A percentile compares a stretch with the other conserved stretches of the same genome.
These are phyloP conservation scores for Cryphonectria nitschkei DNA, from an alignment of 2,329 filamentous ascomycete species.

Conservation along the genomic window DNA sequence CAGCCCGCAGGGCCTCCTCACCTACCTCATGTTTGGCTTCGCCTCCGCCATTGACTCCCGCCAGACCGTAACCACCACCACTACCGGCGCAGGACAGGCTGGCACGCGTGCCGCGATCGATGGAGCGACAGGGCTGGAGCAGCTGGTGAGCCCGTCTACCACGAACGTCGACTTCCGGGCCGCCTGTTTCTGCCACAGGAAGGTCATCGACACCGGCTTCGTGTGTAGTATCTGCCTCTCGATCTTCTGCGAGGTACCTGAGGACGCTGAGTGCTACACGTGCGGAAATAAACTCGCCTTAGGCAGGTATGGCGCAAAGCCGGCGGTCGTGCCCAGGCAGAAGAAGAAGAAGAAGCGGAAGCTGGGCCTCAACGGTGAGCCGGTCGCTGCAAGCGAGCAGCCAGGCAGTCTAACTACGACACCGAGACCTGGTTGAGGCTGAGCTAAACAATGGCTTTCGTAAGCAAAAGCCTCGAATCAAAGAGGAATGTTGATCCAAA, in stretches of 20 bases:
- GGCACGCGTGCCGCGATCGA: constrained; percentile 52
- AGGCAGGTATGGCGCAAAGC: constrained; percentile 75
- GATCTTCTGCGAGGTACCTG: constrained; percentile 77
- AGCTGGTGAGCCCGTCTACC: constrained; percentile 77
- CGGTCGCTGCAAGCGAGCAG: constrained; percentile 47
- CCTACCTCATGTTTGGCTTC: constrained; percentile 95
- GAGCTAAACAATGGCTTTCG: neutral
- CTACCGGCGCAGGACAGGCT: constrained; percentile 31
- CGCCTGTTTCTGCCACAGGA: constrained; percentile 96
- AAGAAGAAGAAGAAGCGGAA: constrained; percentile 79
- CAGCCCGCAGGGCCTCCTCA: constrained; percentile 73
- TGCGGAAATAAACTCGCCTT: constrained; percentile 80
- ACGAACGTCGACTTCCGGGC: constrained; percentile 93
- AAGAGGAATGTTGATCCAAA: neutral
- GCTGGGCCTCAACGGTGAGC: constrained; percentile 51
- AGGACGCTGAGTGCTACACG: constrained; percentile 73
- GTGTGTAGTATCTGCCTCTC: constrained; percentile 96
- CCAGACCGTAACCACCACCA: constrained; percentile 39
- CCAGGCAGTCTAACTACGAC: constrained; percentile 65
- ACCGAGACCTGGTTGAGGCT: constrained; percentile 47
- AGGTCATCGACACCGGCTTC: constrained; percentile 88
- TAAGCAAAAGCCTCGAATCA: neutral
- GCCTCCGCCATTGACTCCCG: constrained; percentile 64
- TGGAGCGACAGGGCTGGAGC: constrained; percentile 38
- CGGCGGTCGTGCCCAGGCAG: constrained; percentile 71